Percentiles rank a stretch among this genome's conserved stretches.
Evolutionary conservation across 2,329 filamentous ascomycete genomes (phyloP).

Genomic region (Alternaria triticimaculans): DNA sequence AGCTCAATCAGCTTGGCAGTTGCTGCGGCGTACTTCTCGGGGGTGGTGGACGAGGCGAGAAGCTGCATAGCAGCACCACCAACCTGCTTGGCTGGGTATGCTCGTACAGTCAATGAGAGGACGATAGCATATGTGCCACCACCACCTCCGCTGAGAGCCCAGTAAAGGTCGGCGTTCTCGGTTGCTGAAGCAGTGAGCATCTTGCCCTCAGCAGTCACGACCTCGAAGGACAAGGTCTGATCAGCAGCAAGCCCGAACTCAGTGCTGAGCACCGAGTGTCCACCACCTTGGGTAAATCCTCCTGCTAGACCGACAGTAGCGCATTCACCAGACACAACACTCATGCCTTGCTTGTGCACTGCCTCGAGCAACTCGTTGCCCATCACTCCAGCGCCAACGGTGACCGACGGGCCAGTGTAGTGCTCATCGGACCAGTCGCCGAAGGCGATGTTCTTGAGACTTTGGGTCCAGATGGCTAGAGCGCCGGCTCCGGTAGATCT

Average conservation of each 20-base stretch:
- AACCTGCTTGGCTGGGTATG: conserved; percentile 25
- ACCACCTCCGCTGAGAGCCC: conserved; percentile 44
- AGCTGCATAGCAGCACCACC: conserved; percentile 33
- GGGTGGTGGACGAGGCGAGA: conserved; percentile 20
- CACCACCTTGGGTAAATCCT: conserved; percentile 42
- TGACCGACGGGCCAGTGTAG: conserved; percentile 37
- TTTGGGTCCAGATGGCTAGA: conserved; percentile 40
- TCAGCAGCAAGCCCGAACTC: conserved; percentile 39
- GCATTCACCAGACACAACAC: conserved; percentile 40
- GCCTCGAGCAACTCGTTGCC: conserved; percentile 32
- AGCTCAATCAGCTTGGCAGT: conserved; percentile 18
- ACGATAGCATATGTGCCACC: conserved; percentile 43
- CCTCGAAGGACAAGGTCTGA: conserved; percentile 38
- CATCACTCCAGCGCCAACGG: conserved; percentile 37
- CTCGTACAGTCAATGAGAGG: conserved; percentile 37
- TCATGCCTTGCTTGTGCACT: conserved; percentile 24
- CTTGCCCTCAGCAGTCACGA: conserved; percentile 41
- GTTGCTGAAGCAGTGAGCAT: conserved; percentile 36
- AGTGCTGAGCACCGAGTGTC: conserved; percentile 33
- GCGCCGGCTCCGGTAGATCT: conserved; percentile 38
- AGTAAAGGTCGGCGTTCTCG: conserved; percentile 45
- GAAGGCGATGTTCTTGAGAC: conserved; percentile 33
- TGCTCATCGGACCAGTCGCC: conserved; percentile 23
- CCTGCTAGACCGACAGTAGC: conserved; percentile 43
- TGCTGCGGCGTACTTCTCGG: conserved; percentile 21